A percentile compares a stretch with the other conserved stretches of the same genome.
These are phyloP conservation scores for Silene noctiflora DNA, from an alignment of 179 eudicot species.

Conservation along the genomic window DNA sequence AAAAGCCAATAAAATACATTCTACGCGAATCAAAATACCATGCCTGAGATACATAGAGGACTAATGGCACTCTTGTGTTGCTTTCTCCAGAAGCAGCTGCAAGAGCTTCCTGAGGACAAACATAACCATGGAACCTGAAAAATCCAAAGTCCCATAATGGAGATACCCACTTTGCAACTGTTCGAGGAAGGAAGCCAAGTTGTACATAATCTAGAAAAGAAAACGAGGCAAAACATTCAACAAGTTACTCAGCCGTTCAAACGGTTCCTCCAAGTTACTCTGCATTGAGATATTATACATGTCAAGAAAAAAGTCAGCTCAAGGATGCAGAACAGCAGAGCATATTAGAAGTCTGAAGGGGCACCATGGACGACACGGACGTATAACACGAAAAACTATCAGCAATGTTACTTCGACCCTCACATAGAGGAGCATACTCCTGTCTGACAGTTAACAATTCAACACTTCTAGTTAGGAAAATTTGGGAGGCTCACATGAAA, in stretches of 20 bases:
- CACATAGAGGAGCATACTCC: neutral
- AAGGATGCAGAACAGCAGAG: slow-evolving; percentile 1
- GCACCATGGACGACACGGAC: neutral
- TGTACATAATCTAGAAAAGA: slow-evolving; percentile 59
- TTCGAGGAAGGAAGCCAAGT: slow-evolving; percentile 83
- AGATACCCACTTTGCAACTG: slow-evolving; percentile 67
- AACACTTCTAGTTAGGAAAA: neutral
- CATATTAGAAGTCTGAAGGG: neutral
- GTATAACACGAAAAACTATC: neutral
- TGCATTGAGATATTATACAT: neutral
- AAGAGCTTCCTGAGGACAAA: slow-evolving; percentile 66
- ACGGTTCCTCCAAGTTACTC: neutral
- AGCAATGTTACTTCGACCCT: neutral
- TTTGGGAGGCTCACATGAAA: neutral
- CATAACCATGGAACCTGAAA: slow-evolving; percentile 53
- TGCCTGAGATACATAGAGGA: slow-evolving; percentile 70
- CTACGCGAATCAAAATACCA: slow-evolving; percentile 21
- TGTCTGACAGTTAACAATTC: neutral
- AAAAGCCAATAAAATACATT: neutral
- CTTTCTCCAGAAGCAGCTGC: slow-evolving; percentile 75
- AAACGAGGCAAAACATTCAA: slow-evolving; percentile 17
- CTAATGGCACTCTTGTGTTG: slow-evolving; percentile 55
- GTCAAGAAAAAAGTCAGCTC: neutral
- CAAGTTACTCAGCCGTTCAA: neutral
- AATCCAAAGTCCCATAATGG: slow-evolving; percentile 67